phyloP scores from a whole-genome alignment of 805 yeast genomes.

The Danielia oregonensis region DNA sequence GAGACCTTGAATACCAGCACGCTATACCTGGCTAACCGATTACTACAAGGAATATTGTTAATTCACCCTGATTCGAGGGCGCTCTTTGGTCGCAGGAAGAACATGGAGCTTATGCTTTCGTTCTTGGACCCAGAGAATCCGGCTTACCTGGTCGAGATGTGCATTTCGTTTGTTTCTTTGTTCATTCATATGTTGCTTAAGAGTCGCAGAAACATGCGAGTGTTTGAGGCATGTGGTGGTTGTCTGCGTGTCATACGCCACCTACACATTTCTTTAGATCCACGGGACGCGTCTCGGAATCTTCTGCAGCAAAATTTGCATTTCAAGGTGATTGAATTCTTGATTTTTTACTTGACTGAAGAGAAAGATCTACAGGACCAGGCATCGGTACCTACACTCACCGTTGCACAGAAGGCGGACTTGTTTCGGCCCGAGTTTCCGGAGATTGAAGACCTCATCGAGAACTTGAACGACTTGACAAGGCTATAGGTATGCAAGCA shows the following conservation, averaged over 20 bases:
- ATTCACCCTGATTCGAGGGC: slow-evolving; percentile 54
- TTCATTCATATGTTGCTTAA: slow-evolving; percentile 57
- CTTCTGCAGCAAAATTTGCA: slow-evolving; percentile 47
- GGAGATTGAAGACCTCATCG: slow-evolving; percentile 36
- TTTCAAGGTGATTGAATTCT: slow-evolving; percentile 62
- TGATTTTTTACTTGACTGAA: slow-evolving; percentile 65
- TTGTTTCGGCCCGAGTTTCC: slow-evolving; percentile 36
- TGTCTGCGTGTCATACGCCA: slow-evolving; percentile 47
- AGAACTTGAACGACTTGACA: slow-evolving; percentile 32
- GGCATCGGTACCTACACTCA: slow-evolving; percentile 2
- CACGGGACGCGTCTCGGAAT: neutral
- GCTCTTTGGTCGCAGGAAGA: slow-evolving; percentile 41
- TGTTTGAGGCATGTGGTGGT: slow-evolving; percentile 57
- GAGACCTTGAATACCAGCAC: slow-evolving; percentile 5
- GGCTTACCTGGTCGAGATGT: slow-evolving; percentile 13
- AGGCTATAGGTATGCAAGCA: slow-evolving; percentile 8
- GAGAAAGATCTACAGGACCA: slow-evolving; percentile 37
- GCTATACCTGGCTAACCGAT: slow-evolving; percentile 25
- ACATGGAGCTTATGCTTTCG: slow-evolving; percentile 34
- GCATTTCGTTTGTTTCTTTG: slow-evolving; percentile 45
- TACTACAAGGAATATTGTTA: slow-evolving; percentile 58
- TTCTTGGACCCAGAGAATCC: slow-evolving; percentile 16
- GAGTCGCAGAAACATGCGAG: slow-evolving; percentile 52
- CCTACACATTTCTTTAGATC: slow-evolving; percentile 16
- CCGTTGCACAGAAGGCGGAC: slow-evolving; percentile 28